Evolutionary conservation across 306 rosid species (phyloP), one percentile per base, ranked within the genome.

Genomic region (Adenanthera pavonina): DNA sequence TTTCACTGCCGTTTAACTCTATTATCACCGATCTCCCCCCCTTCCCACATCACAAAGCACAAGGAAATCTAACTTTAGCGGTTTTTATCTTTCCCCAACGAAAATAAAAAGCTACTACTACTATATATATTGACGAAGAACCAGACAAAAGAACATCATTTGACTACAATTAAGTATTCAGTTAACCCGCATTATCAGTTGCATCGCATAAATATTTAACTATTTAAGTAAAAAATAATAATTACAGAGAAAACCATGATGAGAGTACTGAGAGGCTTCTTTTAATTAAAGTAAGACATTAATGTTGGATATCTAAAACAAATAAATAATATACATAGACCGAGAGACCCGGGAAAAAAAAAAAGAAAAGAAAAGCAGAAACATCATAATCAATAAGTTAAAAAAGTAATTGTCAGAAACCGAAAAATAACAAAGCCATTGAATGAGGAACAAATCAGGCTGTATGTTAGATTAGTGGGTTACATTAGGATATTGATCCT

Each of bases 391-490:
- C 82, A 74, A 74, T 44, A 74, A 76, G 60, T 53, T 85, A 69
- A 72, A 79, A 25, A 82, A 56, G 41, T 60, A 38, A 40, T 76
- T 62, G 78, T 83, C 70, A 75, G 79, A 44, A 33, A 65, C 72
- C 68, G 16, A 59, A 80, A 25, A 66, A 1, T 17, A 34, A 17
- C 72, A 86, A 88, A 92, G 84, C 85, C 87, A 85, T 83, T 74
- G 74, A 90, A 80, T 83, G 83, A 83, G 80, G 84, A 81, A 79
- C 75, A 79, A 84, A 85, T 78, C 56, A 82, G 82, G 83, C 38
- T 66, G 53, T 9, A 74, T 89, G 89, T 80, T 83, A 78, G 92
- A 86, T 91, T 81, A 87, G 90, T 92, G 97, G 94, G 90, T 25
- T 82, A 88, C 93, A 90, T 84, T 85, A 88, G 85, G 84, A 89